Percentiles rank a stretch among this genome's conserved stretches.
phyloP scores from a whole-genome alignment of 2,329 filamentous ascomycete genomes.

The Fusarium xylarioides region DNA sequence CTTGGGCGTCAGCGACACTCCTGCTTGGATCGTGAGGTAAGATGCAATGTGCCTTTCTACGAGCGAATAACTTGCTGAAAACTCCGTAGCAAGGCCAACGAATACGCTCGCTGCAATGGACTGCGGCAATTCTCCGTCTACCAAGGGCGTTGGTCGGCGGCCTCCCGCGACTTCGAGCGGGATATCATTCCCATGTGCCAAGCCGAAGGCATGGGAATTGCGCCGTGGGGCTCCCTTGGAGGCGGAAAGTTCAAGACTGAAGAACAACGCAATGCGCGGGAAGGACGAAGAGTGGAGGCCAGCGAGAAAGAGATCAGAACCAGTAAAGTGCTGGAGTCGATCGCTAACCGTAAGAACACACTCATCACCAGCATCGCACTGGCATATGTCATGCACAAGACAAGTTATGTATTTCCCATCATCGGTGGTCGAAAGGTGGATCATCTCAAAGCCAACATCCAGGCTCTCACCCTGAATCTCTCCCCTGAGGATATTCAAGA shows the following conservation, averaged over 20 bases:
- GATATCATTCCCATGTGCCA: slow-evolving; percentile 57
- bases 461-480: slow-evolving; percentile 69
- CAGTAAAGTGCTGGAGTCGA: slow-evolving; percentile 57
- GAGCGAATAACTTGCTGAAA: slow-evolving; percentile 1
- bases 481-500: slow-evolving; percentile 69
- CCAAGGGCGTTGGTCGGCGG: slow-evolving; percentile 54
- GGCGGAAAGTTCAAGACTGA: slow-evolving; percentile 57
- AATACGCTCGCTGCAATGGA: slow-evolving; percentile 76
- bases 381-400: slow-evolving; percentile 78
- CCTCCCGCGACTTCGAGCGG: slow-evolving; percentile 52
- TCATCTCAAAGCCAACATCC: slow-evolving; percentile 75
- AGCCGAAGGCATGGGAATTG: slow-evolving; percentile 60
- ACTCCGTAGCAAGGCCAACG: slow-evolving; percentile 63
- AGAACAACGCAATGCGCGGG: slow-evolving; percentile 46
- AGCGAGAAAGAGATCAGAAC: slow-evolving; percentile 63
- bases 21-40: slow-evolving; percentile 71
- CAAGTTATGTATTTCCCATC: slow-evolving; percentile 77
- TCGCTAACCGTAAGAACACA: slow-evolving; percentile 57
- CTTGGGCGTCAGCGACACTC: slow-evolving; percentile 73
- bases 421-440: slow-evolving; percentile 75
- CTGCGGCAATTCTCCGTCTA: slow-evolving; percentile 71
- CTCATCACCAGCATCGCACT: slow-evolving; percentile 64
- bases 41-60: neutral
- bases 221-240: slow-evolving; percentile 67
- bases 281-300: slow-evolving; percentile 52